Base-by-base conservation (phyloP, 108 stramenopile genomes). In the Schizochytrium sp. region DNA sequence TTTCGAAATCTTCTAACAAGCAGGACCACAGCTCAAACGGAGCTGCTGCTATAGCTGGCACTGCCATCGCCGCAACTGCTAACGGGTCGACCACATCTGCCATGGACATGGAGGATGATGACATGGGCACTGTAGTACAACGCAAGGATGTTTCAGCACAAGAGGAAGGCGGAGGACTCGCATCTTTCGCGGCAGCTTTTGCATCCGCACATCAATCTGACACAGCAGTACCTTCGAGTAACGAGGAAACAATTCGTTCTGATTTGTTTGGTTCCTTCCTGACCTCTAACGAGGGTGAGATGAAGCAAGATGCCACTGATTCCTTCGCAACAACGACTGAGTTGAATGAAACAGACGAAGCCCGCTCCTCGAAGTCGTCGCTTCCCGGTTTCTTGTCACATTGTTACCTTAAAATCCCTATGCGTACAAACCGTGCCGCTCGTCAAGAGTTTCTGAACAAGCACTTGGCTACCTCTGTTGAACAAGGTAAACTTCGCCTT, bases 191-290 rank as follows among this genome's bases (percentile, higher is more conserved):
- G 10, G 64, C 64, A 15, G 64, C 64, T 7, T 69, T 69, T 15
- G 64, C 64, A 7, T 38, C 64, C 28, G 40, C 64, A 8, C 42
- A 10, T 10, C 13, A 10, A 17, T 7, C 64, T 38, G 28, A 8
- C 1, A 69, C 40, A 38, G 1, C 40, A 2, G 19, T 0, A 44
- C 0, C 64, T 38, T 69, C 64, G 15, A 7, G 8, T 15, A 44
- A 69, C 12, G 59, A 0, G 19, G 1, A 2, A n/a, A n/a, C 28
- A 28, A 44, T 69, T 12, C 64, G 64, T 3, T 69, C 3, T 10
- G 89, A 83, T 83, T 40, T 83, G 28, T 83, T 83, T 28, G 76
- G 76, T 8, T 2, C 49, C 76, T 83, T 40, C 28, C 64, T 69
- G 42, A 15, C 8, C 64, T 38, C 1, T 38, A 17, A 10, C 17